phyloP scores from a whole-genome alignment of 2,329 filamentous ascomycete genomes.

The Neospermospora avenae region DNA sequence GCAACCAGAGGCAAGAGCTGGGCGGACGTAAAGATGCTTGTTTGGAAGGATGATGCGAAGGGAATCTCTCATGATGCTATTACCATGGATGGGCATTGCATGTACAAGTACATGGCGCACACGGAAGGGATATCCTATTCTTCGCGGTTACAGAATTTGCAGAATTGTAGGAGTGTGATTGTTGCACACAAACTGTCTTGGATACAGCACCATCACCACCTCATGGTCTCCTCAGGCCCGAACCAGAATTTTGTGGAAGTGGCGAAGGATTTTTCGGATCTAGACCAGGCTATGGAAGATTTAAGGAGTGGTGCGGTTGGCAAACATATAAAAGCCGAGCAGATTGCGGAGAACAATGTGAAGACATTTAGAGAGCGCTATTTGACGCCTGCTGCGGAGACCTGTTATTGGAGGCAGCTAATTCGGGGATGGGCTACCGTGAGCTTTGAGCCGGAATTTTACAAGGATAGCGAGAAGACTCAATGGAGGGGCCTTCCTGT shows the following conservation, averaged over 20 bases:
- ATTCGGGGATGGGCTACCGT: slow-evolving; percentile 18
- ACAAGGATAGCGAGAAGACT: slow-evolving; percentile 1
- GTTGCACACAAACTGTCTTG: slow-evolving; percentile 15
- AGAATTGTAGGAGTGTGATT: slow-evolving; percentile 17
- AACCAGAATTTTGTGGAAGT: slow-evolving; percentile 50
- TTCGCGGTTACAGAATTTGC: slow-evolving; percentile 8
- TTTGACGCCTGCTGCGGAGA: slow-evolving; percentile 51
- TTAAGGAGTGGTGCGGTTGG: slow-evolving; percentile 38
- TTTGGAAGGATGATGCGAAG: slow-evolving; percentile 23
- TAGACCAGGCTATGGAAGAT: slow-evolving; percentile 38
- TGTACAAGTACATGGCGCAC: slow-evolving; percentile 51
- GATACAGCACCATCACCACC: slow-evolving; percentile 13
- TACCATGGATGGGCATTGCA: slow-evolving; percentile 50
- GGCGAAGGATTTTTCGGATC: slow-evolving; percentile 41
- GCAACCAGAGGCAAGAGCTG: slow-evolving; percentile 33
- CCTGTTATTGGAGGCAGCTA: slow-evolving; percentile 46
- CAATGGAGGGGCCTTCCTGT: slow-evolving; percentile 16
- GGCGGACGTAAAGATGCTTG: slow-evolving; percentile 34
- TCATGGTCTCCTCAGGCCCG: slow-evolving; percentile 35
- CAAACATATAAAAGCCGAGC: slow-evolving; percentile 37
- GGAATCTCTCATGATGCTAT: slow-evolving; percentile 39
- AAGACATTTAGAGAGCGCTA: slow-evolving; percentile 43
- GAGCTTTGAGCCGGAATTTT: slow-evolving; percentile 18
- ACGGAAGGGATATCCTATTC: slow-evolving; percentile 42
- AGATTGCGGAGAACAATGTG: slow-evolving; percentile 40